Evolutionary conservation across 176 grass and related monocot species (phyloP).

Genomic region (Oropetium thomaeum): DNA sequence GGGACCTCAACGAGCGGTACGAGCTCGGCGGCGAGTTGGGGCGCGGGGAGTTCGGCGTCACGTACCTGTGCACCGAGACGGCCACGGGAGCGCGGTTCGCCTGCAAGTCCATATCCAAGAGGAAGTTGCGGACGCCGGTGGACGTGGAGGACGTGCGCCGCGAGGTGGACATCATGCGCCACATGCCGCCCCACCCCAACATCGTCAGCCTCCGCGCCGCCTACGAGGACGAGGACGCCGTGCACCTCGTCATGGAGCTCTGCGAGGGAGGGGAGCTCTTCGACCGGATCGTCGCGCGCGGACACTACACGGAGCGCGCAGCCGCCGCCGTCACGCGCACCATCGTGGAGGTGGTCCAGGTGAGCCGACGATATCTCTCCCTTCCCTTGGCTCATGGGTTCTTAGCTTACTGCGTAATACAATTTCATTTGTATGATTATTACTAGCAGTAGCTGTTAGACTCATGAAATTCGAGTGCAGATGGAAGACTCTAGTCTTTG

Average conservation of each 20-base stretch:
- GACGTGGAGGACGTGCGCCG: conserved; percentile 93
- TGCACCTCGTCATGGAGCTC: conserved; percentile 98
- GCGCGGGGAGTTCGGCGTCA: conserved; percentile 69
- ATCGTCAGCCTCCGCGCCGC: conserved; percentile 83
- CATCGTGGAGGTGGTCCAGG: conserved; percentile 97
- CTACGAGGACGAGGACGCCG: conserved; percentile 86
- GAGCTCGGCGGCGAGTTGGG: conserved; percentile 60
- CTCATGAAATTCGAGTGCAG: not conserved
- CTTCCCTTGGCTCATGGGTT: not conserved
- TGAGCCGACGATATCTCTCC: conserved; percentile 12
- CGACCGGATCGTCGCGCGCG: conserved; percentile 84
- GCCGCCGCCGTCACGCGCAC: conserved; percentile 78
- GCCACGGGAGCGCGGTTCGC: conserved; percentile 42
- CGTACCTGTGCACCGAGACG: conserved; percentile 62
- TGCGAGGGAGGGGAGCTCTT: conserved; percentile 98
- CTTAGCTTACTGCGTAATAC: not conserved
- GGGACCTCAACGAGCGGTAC: conserved; percentile 42
- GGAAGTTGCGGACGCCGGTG: conserved; percentile 64
- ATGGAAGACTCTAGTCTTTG: not conserved
- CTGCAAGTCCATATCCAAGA: conserved; percentile 77
- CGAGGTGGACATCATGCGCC: conserved; percentile 97
- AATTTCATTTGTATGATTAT: not conserved
- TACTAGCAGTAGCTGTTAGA: not conserved
- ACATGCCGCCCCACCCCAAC: conserved; percentile 73
- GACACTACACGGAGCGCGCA: conserved; percentile 87